Evolutionary conservation across 495 filamentous ascomycete genomes (phyloP).

Genomic region (Penicillium desertorum): DNA sequence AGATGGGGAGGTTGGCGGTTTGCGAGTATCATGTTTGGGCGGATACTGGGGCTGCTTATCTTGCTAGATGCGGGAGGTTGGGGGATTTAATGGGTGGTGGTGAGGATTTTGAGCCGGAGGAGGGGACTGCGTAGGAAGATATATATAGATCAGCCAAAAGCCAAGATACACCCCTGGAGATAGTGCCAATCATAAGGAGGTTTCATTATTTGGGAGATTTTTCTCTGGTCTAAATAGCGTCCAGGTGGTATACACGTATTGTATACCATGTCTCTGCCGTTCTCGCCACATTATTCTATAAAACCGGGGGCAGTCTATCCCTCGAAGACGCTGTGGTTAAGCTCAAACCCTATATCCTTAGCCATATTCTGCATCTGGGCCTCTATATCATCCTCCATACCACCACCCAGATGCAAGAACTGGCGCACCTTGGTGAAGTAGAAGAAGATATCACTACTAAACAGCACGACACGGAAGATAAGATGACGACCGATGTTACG

Average conservation of each 20-base stretch:
- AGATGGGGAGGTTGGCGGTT: constrained; percentile 36
- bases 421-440: constrained; percentile 76
- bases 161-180: not conserved
- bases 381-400: constrained; percentile 95
- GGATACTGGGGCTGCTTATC: constrained; percentile 62
- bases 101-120: constrained; percentile 1
- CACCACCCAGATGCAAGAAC: constrained; percentile 67
- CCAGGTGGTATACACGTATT: not conserved
- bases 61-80: constrained; percentile 52
- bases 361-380: constrained; percentile 80
- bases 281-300: not conserved
- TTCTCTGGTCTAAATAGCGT: not conserved
- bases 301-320: constrained; percentile 48
- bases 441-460: constrained; percentile 79
- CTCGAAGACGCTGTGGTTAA: constrained; percentile 84
- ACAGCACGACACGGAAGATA: constrained; percentile 74
- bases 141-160: not conserved
- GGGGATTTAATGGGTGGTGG: not conserved
- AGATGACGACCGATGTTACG: constrained; percentile 66
- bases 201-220: constrained; percentile 6
- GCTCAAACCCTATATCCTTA: constrained; percentile 85
- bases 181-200: not conserved
- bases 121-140: not conserved
- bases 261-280: not conserved
- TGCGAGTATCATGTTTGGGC: constrained; percentile 60